Base-by-base conservation (phyloP, 2,329 filamentous ascomycete genomes). In the Xylaria sp. region DNA sequence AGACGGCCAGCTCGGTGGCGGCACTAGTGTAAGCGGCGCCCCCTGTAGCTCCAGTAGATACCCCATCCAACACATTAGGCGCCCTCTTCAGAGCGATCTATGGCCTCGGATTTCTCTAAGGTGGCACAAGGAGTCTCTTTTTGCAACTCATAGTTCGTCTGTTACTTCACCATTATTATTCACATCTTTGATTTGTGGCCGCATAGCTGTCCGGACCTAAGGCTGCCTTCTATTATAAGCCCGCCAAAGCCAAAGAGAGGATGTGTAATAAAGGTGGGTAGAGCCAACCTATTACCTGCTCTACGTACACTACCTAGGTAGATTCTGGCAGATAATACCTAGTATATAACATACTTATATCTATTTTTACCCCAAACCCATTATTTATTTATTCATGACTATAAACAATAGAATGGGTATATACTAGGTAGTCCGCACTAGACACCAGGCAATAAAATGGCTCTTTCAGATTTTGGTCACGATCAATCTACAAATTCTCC, bases 21-120 rank as follows among this genome's bases (percentile, higher is more conserved):
- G 61, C 66, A 56, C 66, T 65, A 68, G 44, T 41, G n/a, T 37
- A 34, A 6, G 56, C 20, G 37, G 37, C 34, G n/a, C 41, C 39
- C 64, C 64, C 62, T 55, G 39, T 55, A 10, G 5, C 37, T 13
- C 65, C 46, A 15, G 46, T 25, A 50, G 46, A 9, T 50, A 50
- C 46, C 46, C 1, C 8, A 32, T 13, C 7, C 7, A 46, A 15
- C 15, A n/a, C 41, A 5, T 13, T 46, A 54, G 25, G 39, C 51
- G 46, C 51, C 51, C 58, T 44, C 52, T 28, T 52, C 34, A 39
- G 48, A 63, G 54, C 32, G 18, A 56, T 60, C 66, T 68, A 57
- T 64, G 65, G 65, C 60, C 39, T 64, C 50, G 55, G 66, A 56
- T 64, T 59, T 46, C 39, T 59, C 50, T 59, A n/a, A 39, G n/a